These are phyloP conservation scores for Trypanosoma vivax DNA, from an alignment of 208 protist species.

Conservation along the genomic window DNA sequence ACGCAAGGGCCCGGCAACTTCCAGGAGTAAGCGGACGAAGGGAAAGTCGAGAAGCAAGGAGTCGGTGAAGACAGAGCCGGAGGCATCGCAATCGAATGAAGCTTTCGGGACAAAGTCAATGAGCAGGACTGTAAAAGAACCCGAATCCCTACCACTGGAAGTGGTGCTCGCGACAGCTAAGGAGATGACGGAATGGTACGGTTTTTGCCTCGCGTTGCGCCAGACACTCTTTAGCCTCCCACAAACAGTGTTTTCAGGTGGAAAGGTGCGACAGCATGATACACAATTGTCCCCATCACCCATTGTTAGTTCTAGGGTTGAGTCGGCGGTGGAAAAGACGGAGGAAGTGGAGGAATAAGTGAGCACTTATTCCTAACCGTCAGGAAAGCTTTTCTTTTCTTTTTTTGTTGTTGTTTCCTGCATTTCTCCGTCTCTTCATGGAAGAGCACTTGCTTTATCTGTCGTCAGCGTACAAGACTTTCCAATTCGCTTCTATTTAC, in stretches of 20 bases:
- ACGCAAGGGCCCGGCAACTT: background rate
- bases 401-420: background rate
- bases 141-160: conserved; percentile 12
- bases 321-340: too few relatives aligned
- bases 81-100: background rate
- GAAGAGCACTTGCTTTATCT: too few relatives aligned
- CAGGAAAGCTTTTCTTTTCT: background rate
- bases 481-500: too few relatives aligned
- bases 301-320: too few relatives aligned
- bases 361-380: too few relatives aligned
- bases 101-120: conserved; percentile 1
- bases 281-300: too few relatives aligned
- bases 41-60: background rate
- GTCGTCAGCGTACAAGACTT: too few relatives aligned
- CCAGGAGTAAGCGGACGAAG: background rate
- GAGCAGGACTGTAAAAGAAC: too few relatives aligned
- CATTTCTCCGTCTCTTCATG: background rate
- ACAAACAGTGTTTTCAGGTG: conserved; percentile 32
- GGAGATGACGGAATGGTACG: conserved; percentile 68
- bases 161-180: conserved; percentile 29
- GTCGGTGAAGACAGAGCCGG: background rate
- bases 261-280: background rate
- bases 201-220: conserved; percentile 43
- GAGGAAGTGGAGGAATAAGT: too few relatives aligned
- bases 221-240: conserved; percentile 23